Base-by-base conservation (phyloP, 108 stramenopile genomes). In the Pseudonitzschia multistriata region DNA sequence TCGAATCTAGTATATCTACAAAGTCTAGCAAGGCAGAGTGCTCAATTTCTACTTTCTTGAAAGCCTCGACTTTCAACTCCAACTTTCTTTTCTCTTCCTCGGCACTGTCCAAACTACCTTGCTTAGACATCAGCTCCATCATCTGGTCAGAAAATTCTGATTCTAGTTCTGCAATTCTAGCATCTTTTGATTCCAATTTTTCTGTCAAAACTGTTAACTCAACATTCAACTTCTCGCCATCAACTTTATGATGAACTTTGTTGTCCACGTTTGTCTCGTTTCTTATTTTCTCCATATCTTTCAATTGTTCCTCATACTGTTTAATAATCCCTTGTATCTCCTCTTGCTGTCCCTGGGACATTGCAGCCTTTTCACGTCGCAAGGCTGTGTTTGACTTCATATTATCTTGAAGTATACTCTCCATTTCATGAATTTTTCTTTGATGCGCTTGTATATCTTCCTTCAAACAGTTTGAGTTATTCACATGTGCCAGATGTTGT, bases 91-190 rank as follows among this genome's bases (percentile, higher is more conserved):
- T 68, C 30, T 73, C 72, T 27, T 79, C 78, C 39, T 73, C 71
- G 8, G 49, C 64, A 37, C 69, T 60, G 57, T 79, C 72, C 29
- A 73, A 42, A n/a, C 36, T 57, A 70, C 42, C 35, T 49, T 72
- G 72, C 49, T 52, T 73, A 21, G 49, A 62, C 78, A 79, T 79
- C 5, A 79, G 78, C 62, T 54, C 52, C 61, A 64, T 57, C 71
- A 79, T 79, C 66, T 79, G 78, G 21, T 66, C 78, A 39, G 72
- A 72, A 39, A 79, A 73, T 64, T 79, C 78, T 10, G 30, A 37
- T 65, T 73, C 54, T 17, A 79, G 49, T 48, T 47, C 40, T 1
- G 5, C 25, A 45, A 79, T 65, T 6, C 49, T 11, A 3, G 37
- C 47, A 30, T 79, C 72, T 67, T 69, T 79, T 35, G 72, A 67